Conservation (phyloP, 129 eudicot genomes). For the Tagetes erecta region DNA sequence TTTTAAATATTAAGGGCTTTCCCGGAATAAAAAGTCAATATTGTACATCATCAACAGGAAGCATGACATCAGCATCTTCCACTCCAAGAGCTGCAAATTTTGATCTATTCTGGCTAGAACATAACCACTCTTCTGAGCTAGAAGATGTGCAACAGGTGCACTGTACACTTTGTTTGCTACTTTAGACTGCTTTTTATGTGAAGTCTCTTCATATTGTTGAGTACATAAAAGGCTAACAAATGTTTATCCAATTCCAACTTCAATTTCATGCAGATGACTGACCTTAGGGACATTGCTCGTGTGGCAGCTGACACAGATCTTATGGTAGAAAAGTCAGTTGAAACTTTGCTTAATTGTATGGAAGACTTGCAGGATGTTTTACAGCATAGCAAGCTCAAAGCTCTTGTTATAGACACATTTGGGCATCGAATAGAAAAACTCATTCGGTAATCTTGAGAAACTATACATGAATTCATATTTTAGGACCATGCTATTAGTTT, state of each 20-base stretch:
- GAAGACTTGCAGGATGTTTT: constrained; percentile 73
- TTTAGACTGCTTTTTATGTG: neutral
- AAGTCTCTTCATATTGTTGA: neutral
- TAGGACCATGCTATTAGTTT: constrained; percentile 7
- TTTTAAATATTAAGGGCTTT: constrained; percentile 50
- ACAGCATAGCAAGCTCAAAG: constrained; percentile 57
- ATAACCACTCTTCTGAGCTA: constrained; percentile 55
- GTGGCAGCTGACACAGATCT: constrained; percentile 62
- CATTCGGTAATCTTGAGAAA: constrained; percentile 48
- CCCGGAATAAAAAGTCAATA: constrained; percentile 52
- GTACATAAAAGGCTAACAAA: neutral
- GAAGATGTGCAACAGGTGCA: constrained; percentile 77
- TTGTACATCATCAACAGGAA: constrained; percentile 78
- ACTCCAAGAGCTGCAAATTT: constrained; percentile 70
- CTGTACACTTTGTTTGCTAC: constrained; percentile 7
- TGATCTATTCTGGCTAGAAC: constrained; percentile 74
- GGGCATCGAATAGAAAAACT: constrained; percentile 78
- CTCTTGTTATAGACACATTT: constrained; percentile 84
- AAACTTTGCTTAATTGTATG: constrained; percentile 65
- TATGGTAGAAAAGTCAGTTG: constrained; percentile 60
- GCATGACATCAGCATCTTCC: constrained; percentile 81
- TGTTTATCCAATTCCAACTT: neutral
- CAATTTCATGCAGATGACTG: constrained; percentile 52
- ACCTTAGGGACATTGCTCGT: constrained; percentile 76
- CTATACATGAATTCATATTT: neutral